These are phyloP conservation scores for Hyphopichia burtonii DNA, from an alignment of 1,139 yeast genomes.

Conservation along the genomic window DNA sequence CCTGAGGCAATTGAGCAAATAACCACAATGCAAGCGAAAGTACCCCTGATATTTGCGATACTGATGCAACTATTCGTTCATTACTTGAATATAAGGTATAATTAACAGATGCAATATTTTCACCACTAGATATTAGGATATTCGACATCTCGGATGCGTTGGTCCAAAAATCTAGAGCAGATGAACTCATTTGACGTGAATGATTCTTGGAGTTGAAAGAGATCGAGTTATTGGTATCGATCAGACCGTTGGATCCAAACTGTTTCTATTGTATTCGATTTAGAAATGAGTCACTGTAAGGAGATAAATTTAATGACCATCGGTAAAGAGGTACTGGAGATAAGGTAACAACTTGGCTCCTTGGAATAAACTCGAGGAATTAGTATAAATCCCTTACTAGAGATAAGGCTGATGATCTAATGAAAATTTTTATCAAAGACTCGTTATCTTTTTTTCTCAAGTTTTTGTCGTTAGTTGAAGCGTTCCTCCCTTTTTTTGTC, in stretches of 20 bases:
- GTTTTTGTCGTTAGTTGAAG: too few species aligned
- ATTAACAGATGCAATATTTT: conserved; percentile 1
- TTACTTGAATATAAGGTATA: conserved; percentile 4
- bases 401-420: neutral
- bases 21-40: conserved; percentile 55
- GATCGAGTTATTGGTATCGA: too few species aligned
- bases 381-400: too few species aligned
- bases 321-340: neutral
- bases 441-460: neutral
- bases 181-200: too few species aligned
- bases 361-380: too few species aligned
- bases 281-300: neutral
- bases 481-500: neutral
- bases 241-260: neutral
- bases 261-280: neutral
- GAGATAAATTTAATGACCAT: neutral
- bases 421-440: neutral
- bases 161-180: too few species aligned
- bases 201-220: too few species aligned
- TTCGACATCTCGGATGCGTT: too few species aligned
- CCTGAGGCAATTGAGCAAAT: conserved; percentile 84
- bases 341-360: too few species aligned
- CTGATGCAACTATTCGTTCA: conserved; percentile 8
- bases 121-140: too few species aligned
- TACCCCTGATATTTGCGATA: conserved; percentile 22